These are phyloP conservation scores for Retiboletus flavoniger DNA, from an alignment of 1,284 basidiomycete species.

Conservation along the genomic window DNA sequence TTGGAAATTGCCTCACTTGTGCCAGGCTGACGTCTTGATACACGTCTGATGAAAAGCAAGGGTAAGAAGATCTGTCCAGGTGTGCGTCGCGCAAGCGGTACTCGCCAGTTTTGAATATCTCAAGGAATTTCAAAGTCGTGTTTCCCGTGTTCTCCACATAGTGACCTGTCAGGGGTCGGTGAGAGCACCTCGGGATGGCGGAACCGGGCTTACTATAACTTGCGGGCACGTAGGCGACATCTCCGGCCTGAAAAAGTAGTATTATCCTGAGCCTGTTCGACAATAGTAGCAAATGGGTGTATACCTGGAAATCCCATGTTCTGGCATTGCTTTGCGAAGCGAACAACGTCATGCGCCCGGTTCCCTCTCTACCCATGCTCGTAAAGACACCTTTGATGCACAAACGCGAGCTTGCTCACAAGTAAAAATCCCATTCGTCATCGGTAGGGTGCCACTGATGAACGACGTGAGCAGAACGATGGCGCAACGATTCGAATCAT, in stretches of 20 bases:
- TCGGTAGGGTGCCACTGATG: slow-evolving; percentile 48
- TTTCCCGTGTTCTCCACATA: slow-evolving; percentile 67
- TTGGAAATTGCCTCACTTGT: slow-evolving; percentile 48
- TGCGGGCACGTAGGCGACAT: slow-evolving; percentile 53
- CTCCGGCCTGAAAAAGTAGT: slow-evolving; percentile 43
- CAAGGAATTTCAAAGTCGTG: slow-evolving; percentile 53
- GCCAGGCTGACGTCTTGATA: slow-evolving; percentile 66
- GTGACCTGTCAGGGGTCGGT: slow-evolving; percentile 41
- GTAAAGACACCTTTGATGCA: not conserved
- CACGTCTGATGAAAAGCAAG: not conserved
- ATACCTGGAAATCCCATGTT: slow-evolving; percentile 44
- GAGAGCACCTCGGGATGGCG: not conserved
- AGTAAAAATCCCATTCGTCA: slow-evolving; percentile 37
- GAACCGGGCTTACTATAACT: slow-evolving; percentile 38
- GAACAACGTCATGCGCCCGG: slow-evolving; percentile 45
- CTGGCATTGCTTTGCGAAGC: slow-evolving; percentile 35
- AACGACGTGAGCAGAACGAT: slow-evolving; percentile 44
- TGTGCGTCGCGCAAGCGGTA: not conserved
- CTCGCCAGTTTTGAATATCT: slow-evolving; percentile 56
- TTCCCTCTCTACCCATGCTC: slow-evolving; percentile 39
- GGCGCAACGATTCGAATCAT: slow-evolving; percentile 45
- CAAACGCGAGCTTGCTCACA: slow-evolving; percentile 19
- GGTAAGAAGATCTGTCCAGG: not conserved
- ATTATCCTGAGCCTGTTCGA: not conserved
- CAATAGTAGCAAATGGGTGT: not conserved